phyloP scores from a whole-genome alignment of 2,329 filamentous ascomycete species.

The Colletotrichum ledebouriae region DNA sequence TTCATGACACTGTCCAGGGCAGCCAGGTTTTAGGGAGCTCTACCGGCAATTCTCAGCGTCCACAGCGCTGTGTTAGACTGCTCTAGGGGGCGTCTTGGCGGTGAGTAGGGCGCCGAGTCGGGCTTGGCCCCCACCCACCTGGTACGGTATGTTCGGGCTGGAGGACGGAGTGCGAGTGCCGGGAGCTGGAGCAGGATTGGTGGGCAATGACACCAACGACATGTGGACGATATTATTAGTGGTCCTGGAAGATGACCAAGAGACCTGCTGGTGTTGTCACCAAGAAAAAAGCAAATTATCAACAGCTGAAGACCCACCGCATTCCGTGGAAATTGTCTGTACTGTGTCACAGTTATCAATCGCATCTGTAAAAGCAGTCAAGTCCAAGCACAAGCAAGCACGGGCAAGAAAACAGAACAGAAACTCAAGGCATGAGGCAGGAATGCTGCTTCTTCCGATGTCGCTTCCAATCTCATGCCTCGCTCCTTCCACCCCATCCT shows the following conservation, averaged over 20 bases:
- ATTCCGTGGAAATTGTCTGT: slow-evolving; percentile 15
- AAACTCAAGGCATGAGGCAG: neutral
- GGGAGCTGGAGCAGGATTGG: neutral
- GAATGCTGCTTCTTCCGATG: slow-evolving; percentile 9
- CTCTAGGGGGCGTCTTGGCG: slow-evolving; percentile 2
- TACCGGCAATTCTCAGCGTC: neutral
- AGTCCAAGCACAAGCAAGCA: neutral
- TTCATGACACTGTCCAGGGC: neutral
- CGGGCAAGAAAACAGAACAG: neutral
- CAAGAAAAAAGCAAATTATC: slow-evolving; percentile 2
- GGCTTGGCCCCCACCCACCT: slow-evolving; percentile 2
- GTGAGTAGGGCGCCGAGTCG: neutral
- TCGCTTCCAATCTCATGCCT: slow-evolving; percentile 12
- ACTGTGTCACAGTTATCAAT: slow-evolving; percentile 39
- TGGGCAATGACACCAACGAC: slow-evolving; percentile 12
- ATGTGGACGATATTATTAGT: neutral
- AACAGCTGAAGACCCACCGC: neutral
- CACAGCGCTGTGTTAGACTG: neutral
- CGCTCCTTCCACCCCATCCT: neutral
- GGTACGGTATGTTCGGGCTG: neutral
- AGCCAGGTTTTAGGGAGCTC: neutral
- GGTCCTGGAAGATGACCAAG: slow-evolving; percentile 11
- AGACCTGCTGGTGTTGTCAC: neutral
- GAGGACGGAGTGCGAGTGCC: neutral
- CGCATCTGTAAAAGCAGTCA: neutral